These are phyloP conservation scores for Cercospora canescens DNA, from an alignment of 2,329 filamentous ascomycete genomes.

Conservation along the genomic window DNA sequence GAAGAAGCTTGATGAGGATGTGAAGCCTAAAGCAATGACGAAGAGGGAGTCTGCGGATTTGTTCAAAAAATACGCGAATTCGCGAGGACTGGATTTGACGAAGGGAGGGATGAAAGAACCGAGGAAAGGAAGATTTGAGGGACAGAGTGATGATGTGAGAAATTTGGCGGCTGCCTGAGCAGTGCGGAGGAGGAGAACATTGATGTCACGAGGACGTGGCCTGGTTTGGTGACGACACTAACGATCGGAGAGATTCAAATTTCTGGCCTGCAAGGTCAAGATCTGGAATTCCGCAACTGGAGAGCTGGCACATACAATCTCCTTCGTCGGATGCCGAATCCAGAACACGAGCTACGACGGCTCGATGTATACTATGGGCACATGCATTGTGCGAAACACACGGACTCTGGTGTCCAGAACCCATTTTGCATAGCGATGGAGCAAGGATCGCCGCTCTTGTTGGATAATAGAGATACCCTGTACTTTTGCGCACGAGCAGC, in stretches of 20 bases:
- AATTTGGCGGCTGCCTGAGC: too few species aligned
- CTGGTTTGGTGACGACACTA: too few species aligned
- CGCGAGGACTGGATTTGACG: background rate
- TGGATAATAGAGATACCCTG: background rate
- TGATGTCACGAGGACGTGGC: too few species aligned
- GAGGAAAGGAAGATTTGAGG: background rate
- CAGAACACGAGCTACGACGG: background rate
- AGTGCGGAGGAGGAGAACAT: background rate
- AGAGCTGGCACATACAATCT: too few species aligned
- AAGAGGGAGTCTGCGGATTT: background rate
- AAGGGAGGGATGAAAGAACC: background rate
- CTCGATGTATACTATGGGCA: background rate
- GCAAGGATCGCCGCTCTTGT: background rate
- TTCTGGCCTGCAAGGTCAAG: too few species aligned
- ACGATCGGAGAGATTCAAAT: too few species aligned
- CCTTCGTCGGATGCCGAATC: background rate
- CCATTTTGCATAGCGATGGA: background rate
- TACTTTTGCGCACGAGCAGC: background rate
- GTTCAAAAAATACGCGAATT: background rate
- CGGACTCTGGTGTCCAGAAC: background rate
- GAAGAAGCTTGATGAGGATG: background rate
- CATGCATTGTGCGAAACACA: background rate
- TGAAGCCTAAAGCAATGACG: background rate
- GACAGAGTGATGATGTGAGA: constrained; percentile 4
- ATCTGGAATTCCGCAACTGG: too few species aligned